phyloP scores from a whole-genome alignment of 2,329 filamentous ascomycete genomes.

The Thielaviopsis ethacetica region DNA sequence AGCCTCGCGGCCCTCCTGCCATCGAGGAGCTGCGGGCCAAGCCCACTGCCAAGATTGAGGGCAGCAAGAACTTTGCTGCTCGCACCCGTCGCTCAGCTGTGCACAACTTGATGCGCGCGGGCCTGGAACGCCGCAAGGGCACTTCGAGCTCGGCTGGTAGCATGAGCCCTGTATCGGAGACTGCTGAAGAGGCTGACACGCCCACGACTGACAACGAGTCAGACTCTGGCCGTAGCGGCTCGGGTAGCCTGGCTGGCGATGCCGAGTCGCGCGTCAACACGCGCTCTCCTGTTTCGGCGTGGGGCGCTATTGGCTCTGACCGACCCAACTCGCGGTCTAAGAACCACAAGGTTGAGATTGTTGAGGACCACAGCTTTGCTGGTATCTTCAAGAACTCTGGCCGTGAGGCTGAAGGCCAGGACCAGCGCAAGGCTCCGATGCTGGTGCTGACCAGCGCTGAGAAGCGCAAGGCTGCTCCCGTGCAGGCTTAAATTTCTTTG shows the following conservation, averaged over 20 bases:
- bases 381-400: conserved; percentile 47
- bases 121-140: conserved; percentile 68
- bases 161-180: conserved; percentile 82
- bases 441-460: conserved; percentile 77
- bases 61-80: conserved; percentile 92
- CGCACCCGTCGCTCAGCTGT: conserved; percentile 86
- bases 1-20: conserved; percentile 80
- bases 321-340: conserved; percentile 46
- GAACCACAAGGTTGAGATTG: conserved; percentile 40
- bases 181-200: conserved; percentile 48
- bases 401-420: conserved; percentile 34
- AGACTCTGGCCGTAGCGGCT: conserved; percentile 54
- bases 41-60: conserved; percentile 84
- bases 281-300: conserved; percentile 50
- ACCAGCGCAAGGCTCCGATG: conserved; percentile 68
- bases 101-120: conserved; percentile 78
- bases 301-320: conserved; percentile 74
- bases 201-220: conserved; percentile 59
- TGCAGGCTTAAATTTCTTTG: neutral
- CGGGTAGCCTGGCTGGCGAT: conserved; percentile 66
- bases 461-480: conserved; percentile 52
- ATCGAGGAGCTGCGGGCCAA: conserved; percentile 81
- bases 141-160: conserved; percentile 57
- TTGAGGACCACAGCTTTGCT: conserved; percentile 45
- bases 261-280: conserved; percentile 54